A percentile compares a stretch with the other conserved stretches of the same genome.
phyloP scores from a whole-genome alignment of 2,329 filamentous ascomycete genomes.

The Corniculantispora saksenae region DNA sequence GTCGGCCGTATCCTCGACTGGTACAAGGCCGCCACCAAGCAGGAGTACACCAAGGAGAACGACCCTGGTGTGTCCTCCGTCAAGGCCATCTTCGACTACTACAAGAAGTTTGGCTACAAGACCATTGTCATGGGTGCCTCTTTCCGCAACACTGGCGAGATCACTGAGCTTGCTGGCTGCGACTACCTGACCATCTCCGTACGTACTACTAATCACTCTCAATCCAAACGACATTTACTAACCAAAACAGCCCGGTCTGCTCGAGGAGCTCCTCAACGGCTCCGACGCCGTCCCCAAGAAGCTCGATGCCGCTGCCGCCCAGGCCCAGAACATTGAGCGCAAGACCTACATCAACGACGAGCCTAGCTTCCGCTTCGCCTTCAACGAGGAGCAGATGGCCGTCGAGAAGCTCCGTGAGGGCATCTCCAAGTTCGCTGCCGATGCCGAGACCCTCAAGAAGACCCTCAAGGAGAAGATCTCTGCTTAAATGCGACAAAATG shows the following conservation, averaged over 20 bases:
- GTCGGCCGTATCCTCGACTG: constrained; percentile 99
- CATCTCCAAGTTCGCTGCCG: constrained; percentile 98
- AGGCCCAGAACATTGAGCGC: constrained; percentile 76
- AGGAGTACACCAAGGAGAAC: constrained; percentile 85
- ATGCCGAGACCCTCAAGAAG: constrained; percentile 89
- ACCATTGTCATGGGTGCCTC: constrained; percentile 99
- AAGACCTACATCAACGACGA: constrained; percentile 89
- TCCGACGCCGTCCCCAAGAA: constrained; percentile 83
- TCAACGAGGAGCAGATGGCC: constrained; percentile 99
- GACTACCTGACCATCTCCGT: constrained; percentile 98
- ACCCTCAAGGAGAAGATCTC: constrained; percentile 85
- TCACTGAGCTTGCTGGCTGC: constrained; percentile 96
- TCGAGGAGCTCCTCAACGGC: constrained; percentile 92
- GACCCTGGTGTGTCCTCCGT: constrained; percentile 97
- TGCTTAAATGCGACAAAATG: constrained; percentile 36
- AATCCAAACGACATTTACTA: constrained; percentile 21
- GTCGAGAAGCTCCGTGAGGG: constrained; percentile 99
- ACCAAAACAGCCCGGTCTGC: constrained; percentile 74
- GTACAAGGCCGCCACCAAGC: constrained; percentile 96
- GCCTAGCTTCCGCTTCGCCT: constrained; percentile 91
- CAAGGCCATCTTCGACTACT: constrained; percentile 97
- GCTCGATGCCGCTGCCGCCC: constrained; percentile 71
- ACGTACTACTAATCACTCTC: constrained; percentile 42
- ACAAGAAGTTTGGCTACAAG: constrained; percentile 99
- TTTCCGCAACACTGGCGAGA: constrained; percentile 94